Percentiles rank a stretch among this genome's conserved stretches.
Evolutionary conservation across 1,284 basidiomycete species (phyloP).

Genomic region (Pyrrhoderma noxium): DNA sequence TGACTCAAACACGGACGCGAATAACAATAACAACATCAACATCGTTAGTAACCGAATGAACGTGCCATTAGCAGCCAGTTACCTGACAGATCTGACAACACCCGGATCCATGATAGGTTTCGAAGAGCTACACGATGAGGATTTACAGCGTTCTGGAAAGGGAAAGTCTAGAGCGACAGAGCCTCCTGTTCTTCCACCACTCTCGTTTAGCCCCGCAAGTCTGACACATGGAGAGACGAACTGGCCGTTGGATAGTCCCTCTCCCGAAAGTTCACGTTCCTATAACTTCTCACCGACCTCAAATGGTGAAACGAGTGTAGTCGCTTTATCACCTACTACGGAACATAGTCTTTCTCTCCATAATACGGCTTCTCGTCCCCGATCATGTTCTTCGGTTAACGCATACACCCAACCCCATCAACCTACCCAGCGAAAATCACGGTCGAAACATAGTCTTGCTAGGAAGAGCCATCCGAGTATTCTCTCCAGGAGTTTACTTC

Average conservation of each 20-base stretch:
- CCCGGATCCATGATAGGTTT: constrained; percentile 8
- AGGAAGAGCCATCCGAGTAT: constrained; percentile 37
- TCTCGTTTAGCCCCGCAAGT: constrained; percentile 48
- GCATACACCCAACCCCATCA: constrained; percentile 37
- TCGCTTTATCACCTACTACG: constrained; percentile 14
- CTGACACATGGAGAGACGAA: constrained; percentile 38
- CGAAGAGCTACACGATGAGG: background rate
- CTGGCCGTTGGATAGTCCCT: constrained; percentile 29
- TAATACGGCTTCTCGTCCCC: constrained; percentile 37
- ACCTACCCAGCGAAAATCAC: constrained; percentile 39
- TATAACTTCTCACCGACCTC: background rate
- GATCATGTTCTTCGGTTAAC: constrained; percentile 52
- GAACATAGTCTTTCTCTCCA: constrained; percentile 20
- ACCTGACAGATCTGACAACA: constrained; percentile 13
- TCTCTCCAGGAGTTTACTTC: constrained; percentile 48
- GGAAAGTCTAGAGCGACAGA: constrained; percentile 43
- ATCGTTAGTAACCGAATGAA: background rate
- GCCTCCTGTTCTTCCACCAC: constrained; percentile 57
- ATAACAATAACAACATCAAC: too few relatives aligned
- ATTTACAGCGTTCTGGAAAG: constrained; percentile 9
- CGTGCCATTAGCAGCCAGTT: constrained; percentile 5
- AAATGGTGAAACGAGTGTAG: constrained; percentile 5
- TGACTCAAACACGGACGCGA: too few relatives aligned
- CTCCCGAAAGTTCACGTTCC: constrained; percentile 1
- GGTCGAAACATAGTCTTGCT: constrained; percentile 40